phyloP scores from a whole-genome alignment of 2,329 filamentous ascomycete species.

The Trichoderma lentiforme region DNA sequence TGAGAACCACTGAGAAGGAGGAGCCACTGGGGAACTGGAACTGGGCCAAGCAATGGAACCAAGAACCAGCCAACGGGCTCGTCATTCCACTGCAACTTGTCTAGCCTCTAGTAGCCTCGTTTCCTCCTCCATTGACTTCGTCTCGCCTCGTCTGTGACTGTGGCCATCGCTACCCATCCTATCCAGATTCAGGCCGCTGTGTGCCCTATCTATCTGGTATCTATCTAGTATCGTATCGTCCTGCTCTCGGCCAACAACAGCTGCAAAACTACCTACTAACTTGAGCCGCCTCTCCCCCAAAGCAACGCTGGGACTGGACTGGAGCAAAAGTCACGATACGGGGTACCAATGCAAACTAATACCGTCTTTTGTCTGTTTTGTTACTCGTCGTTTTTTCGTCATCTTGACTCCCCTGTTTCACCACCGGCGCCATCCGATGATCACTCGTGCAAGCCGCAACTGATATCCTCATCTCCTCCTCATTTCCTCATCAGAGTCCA shows the following conservation, averaged over 20 bases:
- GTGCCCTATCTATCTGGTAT: too few species aligned
- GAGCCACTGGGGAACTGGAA: too few species aligned
- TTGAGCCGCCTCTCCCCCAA: not conserved
- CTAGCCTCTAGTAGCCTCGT: not conserved
- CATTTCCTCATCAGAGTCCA: not conserved
- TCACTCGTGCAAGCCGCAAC: not conserved
- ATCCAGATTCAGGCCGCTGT: too few species aligned
- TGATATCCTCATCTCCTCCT: not conserved
- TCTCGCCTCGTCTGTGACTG: too few species aligned
- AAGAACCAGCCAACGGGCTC: not conserved
- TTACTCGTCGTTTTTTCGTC: not conserved
- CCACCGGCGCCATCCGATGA: not conserved
- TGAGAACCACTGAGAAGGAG: not conserved
- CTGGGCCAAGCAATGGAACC: too few species aligned
- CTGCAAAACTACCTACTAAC: not conserved
- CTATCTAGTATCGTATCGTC: not conserved
- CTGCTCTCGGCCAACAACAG: not conserved
- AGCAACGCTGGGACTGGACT: too few species aligned
- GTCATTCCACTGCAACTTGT: not conserved
- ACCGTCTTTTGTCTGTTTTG: not conserved
- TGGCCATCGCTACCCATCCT: too few species aligned
- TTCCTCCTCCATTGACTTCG: not conserved
- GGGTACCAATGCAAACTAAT: not conserved
- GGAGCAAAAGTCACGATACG: not conserved
- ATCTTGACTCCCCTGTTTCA: not conserved